Evolutionary conservation across 805 yeast species (phyloP).

Genomic region (Debaryomyces tyrocola): DNA sequence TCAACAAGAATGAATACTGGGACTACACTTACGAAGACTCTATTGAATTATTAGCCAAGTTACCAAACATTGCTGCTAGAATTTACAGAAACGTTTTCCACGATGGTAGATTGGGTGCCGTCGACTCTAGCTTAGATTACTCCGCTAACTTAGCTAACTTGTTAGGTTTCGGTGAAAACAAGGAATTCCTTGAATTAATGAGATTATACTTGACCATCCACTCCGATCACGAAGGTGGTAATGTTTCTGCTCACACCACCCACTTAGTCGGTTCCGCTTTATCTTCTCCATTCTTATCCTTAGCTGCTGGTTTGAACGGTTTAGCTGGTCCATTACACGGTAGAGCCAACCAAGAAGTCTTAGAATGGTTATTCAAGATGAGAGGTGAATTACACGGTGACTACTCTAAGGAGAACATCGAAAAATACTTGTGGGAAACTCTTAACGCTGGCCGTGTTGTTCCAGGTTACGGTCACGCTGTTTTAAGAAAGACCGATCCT

Average conservation of each 20-base stretch:
- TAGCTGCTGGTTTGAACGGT: slow-evolving; percentile 79
- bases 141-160: slow-evolving; percentile 67
- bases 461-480: slow-evolving; percentile 91
- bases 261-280: slow-evolving; percentile 82
- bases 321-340: slow-evolving; percentile 88
- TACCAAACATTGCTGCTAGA: slow-evolving; percentile 74
- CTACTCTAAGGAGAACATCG: slow-evolving; percentile 52
- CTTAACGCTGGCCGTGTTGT: slow-evolving; percentile 74
- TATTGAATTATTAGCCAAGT: slow-evolving; percentile 65
- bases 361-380: slow-evolving; percentile 69
- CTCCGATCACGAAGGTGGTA: slow-evolving; percentile 84
- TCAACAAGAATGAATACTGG: slow-evolving; percentile 72
- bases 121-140: slow-evolving; percentile 62
- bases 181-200: slow-evolving; percentile 67
- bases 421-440: slow-evolving; percentile 67
- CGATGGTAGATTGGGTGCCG: slow-evolving; percentile 57
- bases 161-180: slow-evolving; percentile 59
- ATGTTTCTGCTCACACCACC: slow-evolving; percentile 79
- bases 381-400: slow-evolving; percentile 64
- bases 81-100: slow-evolving; percentile 64
- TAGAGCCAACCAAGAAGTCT: slow-evolving; percentile 82
- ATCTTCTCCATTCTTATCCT: slow-evolving; percentile 72
- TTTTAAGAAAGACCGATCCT: slow-evolving; percentile 80
- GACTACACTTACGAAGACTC: slow-evolving; percentile 72
- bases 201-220: slow-evolving; percentile 74